phyloP scores from a whole-genome alignment of 768 basidiomycete species.

The Daedaleopsis sinensis region DNA sequence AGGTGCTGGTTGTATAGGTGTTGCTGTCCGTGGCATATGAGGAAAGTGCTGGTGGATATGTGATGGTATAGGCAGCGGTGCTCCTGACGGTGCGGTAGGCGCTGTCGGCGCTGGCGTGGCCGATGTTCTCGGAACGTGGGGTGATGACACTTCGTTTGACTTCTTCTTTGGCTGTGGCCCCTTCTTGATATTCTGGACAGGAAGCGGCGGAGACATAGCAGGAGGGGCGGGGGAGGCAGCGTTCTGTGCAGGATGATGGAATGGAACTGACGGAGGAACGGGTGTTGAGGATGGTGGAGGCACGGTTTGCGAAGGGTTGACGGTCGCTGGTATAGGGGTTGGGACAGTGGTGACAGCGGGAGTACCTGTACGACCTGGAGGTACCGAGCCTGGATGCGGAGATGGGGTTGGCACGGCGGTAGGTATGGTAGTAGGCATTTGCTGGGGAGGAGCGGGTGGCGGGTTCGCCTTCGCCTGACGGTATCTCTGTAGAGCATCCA shows the following conservation, averaged over 20 bases:
- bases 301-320: not conserved
- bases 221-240: slow-evolving; percentile 11
- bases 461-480: slow-evolving; percentile 14
- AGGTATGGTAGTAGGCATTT: not conserved
- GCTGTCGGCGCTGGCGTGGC: slow-evolving; percentile 24
- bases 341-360: not conserved
- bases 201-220: slow-evolving; percentile 1
- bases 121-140: slow-evolving; percentile 17
- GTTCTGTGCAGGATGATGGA: slow-evolving; percentile 2
- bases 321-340: not conserved
- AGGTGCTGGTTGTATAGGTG: slow-evolving; percentile 19
- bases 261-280: not conserved
- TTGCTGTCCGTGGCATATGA: slow-evolving; percentile 12
- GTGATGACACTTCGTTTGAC: slow-evolving; percentile 10
- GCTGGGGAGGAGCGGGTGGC: slow-evolving; percentile 4
- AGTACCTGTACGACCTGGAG: not conserved
- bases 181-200: slow-evolving; percentile 5
- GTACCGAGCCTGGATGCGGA: not conserved
- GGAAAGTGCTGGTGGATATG: slow-evolving; percentile 27
- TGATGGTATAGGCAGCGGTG: slow-evolving; percentile 26
- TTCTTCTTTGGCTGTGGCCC: slow-evolving; percentile 11
- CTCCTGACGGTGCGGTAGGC: slow-evolving; percentile 7
- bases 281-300: slow-evolving; percentile 11
- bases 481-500: slow-evolving; percentile 47
- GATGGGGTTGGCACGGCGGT: not conserved